Percentiles rank a stretch among this genome's conserved stretches.
Evolutionary conservation across 495 filamentous ascomycete genomes (phyloP).

Genomic region (Echria macrotheca): DNA sequence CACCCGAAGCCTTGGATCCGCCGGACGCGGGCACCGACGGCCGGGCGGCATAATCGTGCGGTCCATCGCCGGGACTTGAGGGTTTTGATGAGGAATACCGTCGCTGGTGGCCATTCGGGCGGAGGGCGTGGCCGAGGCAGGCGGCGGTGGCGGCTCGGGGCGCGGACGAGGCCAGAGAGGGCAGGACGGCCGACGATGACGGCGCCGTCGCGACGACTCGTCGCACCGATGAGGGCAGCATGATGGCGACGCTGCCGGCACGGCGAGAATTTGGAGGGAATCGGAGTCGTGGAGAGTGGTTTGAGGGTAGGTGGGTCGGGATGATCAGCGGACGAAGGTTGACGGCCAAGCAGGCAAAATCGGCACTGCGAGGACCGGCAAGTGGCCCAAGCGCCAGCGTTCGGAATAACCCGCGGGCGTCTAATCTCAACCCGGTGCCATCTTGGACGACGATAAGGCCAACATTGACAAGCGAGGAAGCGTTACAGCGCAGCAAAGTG

Average conservation of each 20-base stretch:
- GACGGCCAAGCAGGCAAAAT: no score
- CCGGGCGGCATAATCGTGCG: constrained; percentile 40
- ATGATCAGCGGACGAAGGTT: constrained; percentile 6
- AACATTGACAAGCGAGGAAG: no score
- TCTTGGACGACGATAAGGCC: no score
- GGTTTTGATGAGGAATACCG: constrained; percentile 55
- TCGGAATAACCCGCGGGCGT: no score
- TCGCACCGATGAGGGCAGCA: constrained; percentile 50
- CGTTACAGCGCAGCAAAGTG: no score
- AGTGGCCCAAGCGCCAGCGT: no score
- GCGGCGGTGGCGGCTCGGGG: constrained; percentile 31
- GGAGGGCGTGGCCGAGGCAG: constrained; percentile 33
- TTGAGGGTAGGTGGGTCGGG: not conserved
- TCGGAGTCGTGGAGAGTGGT: not conserved
- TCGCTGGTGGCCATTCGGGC: constrained; percentile 37
- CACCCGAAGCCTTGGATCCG: constrained; percentile 33
- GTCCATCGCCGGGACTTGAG: constrained; percentile 48
- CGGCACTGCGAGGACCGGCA: no score
- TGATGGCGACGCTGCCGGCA: constrained; percentile 26
- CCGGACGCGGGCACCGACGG: constrained; percentile 35
- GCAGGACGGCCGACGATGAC: constrained; percentile 36
- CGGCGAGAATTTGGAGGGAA: not conserved
- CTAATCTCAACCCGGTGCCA: no score
- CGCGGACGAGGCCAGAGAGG: constrained; percentile 30
- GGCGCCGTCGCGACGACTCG: constrained; percentile 40